Evolutionary conservation across 2,329 filamentous ascomycete genomes (phyloP), one percentile per base, ranked within the genome.

Genomic region (Phialophora verrucosa): DNA sequence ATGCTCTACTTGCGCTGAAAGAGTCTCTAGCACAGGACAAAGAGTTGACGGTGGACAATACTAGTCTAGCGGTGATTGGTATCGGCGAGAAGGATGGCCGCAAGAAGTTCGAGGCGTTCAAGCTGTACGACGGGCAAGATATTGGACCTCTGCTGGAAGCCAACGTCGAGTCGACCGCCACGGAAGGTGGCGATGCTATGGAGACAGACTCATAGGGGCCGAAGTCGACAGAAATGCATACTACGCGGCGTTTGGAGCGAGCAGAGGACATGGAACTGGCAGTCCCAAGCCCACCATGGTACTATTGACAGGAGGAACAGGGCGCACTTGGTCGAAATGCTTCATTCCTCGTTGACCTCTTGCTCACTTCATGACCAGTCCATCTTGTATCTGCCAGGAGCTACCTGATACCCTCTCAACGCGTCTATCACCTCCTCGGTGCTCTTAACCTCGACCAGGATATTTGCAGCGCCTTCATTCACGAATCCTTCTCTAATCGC

Each of bases 21-120:
- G 95, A 99, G 84, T 96, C 91, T 73, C 83, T 99, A 78, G 91
- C 91, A 65, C 94, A 98, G 86, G 95, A 99, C 81, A 96, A 96
- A 84, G 93, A 98, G 85, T 83, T 99, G 78, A 98, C 94, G 63
- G 88, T 97, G 49, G 95, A 98, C 79, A 99, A 99, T 83, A 97
- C 93, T 62, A 97, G 92, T 73, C 87, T 99, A 62, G 93, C 91
- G 44, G 84, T 97, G 68, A 91, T 93, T 25, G 93, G 93, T 10
- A 32, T 72, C 25, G 59, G 47, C 7, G 73, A 87, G 57, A 82
- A 86, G 57, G 78, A 81, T 63, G 79, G 82, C 62, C 83, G 82
- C 77, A 85, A 85, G 78, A 83, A 80, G 72, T 72, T 90, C 35
- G 91, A 98, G 84, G 87, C 87, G 70, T 98, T 98, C 82, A 92